phyloP scores from a whole-genome alignment of 495 filamentous ascomycete species.

The Neurospora sp. region DNA sequence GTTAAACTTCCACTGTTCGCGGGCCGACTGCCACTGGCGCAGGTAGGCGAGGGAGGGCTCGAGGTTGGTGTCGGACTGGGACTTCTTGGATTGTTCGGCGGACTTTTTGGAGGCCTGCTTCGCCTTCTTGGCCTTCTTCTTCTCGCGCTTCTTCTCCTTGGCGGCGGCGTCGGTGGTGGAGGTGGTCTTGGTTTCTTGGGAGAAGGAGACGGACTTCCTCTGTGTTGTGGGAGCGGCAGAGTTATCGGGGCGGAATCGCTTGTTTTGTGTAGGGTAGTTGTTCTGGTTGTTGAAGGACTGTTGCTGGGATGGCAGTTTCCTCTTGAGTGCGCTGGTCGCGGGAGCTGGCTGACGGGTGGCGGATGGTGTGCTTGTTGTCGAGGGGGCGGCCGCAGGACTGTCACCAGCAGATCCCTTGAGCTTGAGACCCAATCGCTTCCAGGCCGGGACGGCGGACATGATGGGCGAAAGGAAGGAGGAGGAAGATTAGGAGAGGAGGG shows the following conservation, averaged over 20 bases:
- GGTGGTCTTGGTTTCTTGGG: slow-evolving; percentile 52
- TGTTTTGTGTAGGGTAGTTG: slow-evolving; percentile 19
- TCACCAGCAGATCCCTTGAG: slow-evolving; percentile 48
- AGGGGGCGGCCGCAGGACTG: slow-evolving; percentile 25
- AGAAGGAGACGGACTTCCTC: slow-evolving; percentile 70
- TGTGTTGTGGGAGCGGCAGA: slow-evolving; percentile 1
- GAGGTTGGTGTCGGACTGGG: slow-evolving; percentile 29
- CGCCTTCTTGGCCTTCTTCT: slow-evolving; percentile 30
- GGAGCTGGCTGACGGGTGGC: slow-evolving; percentile 7
- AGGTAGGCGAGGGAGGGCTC: slow-evolving; percentile 65
- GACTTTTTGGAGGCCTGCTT: slow-evolving; percentile 3
- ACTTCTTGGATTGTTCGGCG: background rate
- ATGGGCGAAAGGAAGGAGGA: slow-evolving; percentile 11
- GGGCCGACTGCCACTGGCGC: slow-evolving; percentile 53
- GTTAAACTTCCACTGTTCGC: slow-evolving; percentile 79
- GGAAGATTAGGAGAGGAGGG: slow-evolving; percentile 13
- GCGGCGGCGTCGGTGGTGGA: slow-evolving; percentile 8
- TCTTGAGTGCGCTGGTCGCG: slow-evolving; percentile 23
- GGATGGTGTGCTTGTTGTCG: slow-evolving; percentile 9
- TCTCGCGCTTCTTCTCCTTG: slow-evolving; percentile 24
- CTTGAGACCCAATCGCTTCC: slow-evolving; percentile 70
- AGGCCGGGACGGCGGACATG: slow-evolving; percentile 47
- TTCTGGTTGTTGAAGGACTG: slow-evolving; percentile 6
- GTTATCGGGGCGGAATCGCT: slow-evolving; percentile 13
- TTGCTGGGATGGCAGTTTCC: slow-evolving; percentile 15